Conservation (phyloP, 1,284 basidiomycete genomes). For the Entoloma clypeatum region DNA sequence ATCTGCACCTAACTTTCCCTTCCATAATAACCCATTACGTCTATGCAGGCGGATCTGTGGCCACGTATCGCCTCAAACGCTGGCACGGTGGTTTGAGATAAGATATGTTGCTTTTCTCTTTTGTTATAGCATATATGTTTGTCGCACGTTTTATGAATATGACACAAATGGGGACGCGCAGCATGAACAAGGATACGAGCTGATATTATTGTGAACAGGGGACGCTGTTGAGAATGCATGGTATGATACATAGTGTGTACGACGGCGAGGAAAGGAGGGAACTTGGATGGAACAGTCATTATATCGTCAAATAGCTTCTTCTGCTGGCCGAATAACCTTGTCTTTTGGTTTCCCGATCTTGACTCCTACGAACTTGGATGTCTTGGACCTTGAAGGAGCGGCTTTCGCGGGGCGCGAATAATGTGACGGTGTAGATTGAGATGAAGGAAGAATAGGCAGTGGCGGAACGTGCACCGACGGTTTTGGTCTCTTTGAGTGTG, state of each 20-base stretch:
- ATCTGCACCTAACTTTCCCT: not conserved
- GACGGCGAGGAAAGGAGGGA: no score
- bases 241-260: no score
- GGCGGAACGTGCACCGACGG: slow-evolving; percentile 19
- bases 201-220: no score
- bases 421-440: slow-evolving; percentile 5
- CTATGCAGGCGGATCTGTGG: slow-evolving; percentile 89
- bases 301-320: no score
- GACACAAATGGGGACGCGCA: no score
- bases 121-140: slow-evolving; percentile 18
- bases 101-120: slow-evolving; percentile 18
- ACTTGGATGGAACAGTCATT: no score
- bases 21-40: slow-evolving; percentile 3
- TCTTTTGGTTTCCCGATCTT: slow-evolving; percentile 22
- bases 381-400: slow-evolving; percentile 10
- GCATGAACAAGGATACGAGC: no score
- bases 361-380: slow-evolving; percentile 18
- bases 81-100: slow-evolving; percentile 86
- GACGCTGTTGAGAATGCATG: no score
- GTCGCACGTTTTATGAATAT: slow-evolving; percentile 15
- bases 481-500: no score
- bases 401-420: slow-evolving; percentile 2
- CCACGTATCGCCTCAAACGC: slow-evolving; percentile 99
- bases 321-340: no score
- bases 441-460: slow-evolving; percentile 16